These are phyloP conservation scores for Nicotiana undulata DNA, from an alignment of 257 asterid species.

Conservation along the genomic window DNA sequence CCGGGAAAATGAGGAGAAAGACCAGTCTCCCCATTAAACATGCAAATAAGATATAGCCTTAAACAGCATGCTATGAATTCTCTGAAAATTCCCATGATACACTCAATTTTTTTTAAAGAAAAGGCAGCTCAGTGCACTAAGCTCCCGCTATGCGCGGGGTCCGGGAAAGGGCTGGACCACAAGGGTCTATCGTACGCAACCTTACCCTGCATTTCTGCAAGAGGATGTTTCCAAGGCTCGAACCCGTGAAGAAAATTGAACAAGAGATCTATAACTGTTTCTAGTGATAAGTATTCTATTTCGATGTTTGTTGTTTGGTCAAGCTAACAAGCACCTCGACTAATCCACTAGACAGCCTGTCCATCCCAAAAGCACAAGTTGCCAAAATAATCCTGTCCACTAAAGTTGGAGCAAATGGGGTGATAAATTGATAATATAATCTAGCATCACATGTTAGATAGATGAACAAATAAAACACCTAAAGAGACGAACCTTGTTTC, in stretches of 20 bases:
- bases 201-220: too few species aligned
- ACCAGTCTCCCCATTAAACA: background rate
- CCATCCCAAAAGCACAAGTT: background rate
- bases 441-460: background rate
- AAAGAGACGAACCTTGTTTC: background rate
- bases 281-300: background rate
- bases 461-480: background rate
- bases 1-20: background rate
- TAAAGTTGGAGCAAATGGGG: background rate
- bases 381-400: background rate
- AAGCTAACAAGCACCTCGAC: background rate
- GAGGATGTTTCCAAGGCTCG: too few species aligned
- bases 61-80: background rate
- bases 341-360: background rate
- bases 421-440: background rate
- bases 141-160: too few species aligned
- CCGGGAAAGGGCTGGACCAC: too few species aligned
- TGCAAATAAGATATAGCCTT: background rate
- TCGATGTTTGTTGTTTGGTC: background rate
- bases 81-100: background rate
- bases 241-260: background rate
- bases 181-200: too few species aligned
- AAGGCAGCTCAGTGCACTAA: too few species aligned
- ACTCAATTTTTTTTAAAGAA: too few species aligned
- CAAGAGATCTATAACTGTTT: background rate